Conservation (phyloP, 345 rosid species). For the Brassica incana region DNA sequence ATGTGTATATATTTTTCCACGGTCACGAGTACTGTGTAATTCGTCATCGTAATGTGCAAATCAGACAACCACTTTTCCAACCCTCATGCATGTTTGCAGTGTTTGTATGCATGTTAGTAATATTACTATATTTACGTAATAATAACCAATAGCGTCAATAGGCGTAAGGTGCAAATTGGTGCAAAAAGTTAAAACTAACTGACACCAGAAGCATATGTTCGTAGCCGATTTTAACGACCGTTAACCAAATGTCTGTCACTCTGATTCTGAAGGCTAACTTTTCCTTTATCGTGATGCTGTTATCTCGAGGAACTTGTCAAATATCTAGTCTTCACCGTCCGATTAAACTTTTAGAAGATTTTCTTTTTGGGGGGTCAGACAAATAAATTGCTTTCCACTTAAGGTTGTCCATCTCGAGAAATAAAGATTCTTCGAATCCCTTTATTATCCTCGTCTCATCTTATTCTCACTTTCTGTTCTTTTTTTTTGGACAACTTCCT, state of each 20-base stretch:
- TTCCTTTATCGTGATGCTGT: constrained; percentile 14
- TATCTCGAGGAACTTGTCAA: constrained; percentile 5
- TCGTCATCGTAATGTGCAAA: constrained; percentile 19
- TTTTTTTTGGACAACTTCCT: too few species aligned
- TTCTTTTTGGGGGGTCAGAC: background rate
- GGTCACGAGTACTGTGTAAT: background rate
- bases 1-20: background rate
- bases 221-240: constrained; percentile 29
- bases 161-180: constrained; percentile 5
- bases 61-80: constrained; percentile 12
- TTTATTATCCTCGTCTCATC: constrained; percentile 28
- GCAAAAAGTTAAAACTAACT: constrained; percentile 1
- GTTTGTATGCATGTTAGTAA: constrained; percentile 18
- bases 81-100: constrained; percentile 10
- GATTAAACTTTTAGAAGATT: constrained; percentile 10
- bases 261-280: constrained; percentile 19
- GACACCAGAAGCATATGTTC: constrained; percentile 24
- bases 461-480: constrained; percentile 26
- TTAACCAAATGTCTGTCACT: constrained; percentile 18
- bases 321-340: constrained; percentile 16
- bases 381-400: constrained; percentile 2
- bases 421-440: constrained; percentile 13
- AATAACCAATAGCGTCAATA: constrained; percentile 10
- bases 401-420: constrained; percentile 21
- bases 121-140: constrained; percentile 13